Conservation (phyloP, 177 flowering plant species). For the Vitis hybrid region DNA sequence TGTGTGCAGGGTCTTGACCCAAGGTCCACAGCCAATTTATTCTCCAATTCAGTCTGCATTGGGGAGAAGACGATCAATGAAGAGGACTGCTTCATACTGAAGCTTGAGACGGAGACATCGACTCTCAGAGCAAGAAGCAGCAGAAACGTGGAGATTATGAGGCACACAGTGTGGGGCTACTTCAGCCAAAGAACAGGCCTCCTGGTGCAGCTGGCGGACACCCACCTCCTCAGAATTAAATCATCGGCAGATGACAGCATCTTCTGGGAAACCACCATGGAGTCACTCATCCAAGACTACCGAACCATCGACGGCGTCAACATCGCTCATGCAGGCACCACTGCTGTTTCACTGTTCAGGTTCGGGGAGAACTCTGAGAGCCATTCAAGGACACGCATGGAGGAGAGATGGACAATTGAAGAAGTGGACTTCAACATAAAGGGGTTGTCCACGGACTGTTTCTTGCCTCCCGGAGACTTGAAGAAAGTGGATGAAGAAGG, state of each 20-base stretch:
- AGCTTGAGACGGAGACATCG: conserved; percentile 59
- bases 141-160: conserved; percentile 64
- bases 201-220: conserved; percentile 62
- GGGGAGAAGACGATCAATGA: conserved; percentile 71
- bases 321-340: conserved; percentile 74
- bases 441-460: conserved; percentile 78
- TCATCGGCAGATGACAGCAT: conserved; percentile 40
- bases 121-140: conserved; percentile 68
- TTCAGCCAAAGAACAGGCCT: conserved; percentile 92
- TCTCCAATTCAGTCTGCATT: conserved; percentile 62
- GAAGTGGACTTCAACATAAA: conserved; percentile 84
- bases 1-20: conserved; percentile 87
- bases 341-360: conserved; percentile 65
- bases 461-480: conserved; percentile 81
- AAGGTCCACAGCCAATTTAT: conserved; percentile 64
- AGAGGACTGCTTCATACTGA: conserved; percentile 83
- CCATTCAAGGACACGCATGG: conserved; percentile 75
- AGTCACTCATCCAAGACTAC: conserved; percentile 66
- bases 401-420: conserved; percentile 78
- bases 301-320: conserved; percentile 66
- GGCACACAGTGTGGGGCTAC: conserved; percentile 87
- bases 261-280: conserved; percentile 90
- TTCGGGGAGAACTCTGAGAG: conserved; percentile 60
- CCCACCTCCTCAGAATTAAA: conserved; percentile 73
- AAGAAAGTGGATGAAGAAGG: conserved; percentile 52